phyloP scores from a whole-genome alignment of 176 grass and related monocot species.

The Saccharum officinarum region DNA sequence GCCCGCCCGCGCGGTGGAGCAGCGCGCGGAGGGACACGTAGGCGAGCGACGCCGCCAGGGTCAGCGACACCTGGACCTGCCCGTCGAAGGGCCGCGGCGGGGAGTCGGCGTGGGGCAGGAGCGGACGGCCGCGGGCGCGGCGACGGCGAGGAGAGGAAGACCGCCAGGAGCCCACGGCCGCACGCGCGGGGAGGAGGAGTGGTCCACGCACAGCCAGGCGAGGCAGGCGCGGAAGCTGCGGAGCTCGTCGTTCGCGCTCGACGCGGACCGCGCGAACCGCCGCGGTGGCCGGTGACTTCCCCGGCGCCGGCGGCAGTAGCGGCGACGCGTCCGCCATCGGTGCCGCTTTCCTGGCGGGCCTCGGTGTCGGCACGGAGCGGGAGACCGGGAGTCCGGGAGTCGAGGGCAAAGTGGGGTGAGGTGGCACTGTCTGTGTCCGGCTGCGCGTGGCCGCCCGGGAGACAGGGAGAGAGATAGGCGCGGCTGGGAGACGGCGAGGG shows the following conservation, averaged over 20 bases:
- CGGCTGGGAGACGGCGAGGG: too few species aligned
- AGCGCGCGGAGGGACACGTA: slow-evolving; percentile 46
- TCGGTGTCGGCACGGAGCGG: slow-evolving; percentile 8
- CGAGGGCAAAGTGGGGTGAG: background rate
- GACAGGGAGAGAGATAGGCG: background rate
- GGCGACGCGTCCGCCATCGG: slow-evolving; percentile 21
- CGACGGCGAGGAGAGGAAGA: slow-evolving; percentile 51
- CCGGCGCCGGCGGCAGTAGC: background rate
- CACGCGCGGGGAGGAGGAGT: slow-evolving; percentile 15
- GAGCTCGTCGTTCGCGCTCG: slow-evolving; percentile 54
- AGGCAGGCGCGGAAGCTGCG: slow-evolving; percentile 58
- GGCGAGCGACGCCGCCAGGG: slow-evolving; percentile 37
- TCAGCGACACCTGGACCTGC: slow-evolving; percentile 63
- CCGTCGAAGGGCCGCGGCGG: slow-evolving; percentile 41
- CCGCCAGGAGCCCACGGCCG: slow-evolving; percentile 39
- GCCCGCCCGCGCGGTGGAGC: slow-evolving; percentile 36
- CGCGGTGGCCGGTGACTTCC: background rate
- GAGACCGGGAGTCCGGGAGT: background rate
- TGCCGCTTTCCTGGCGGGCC: background rate
- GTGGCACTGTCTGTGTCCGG: background rate
- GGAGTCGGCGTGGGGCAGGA: background rate
- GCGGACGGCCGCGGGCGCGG: slow-evolving; percentile 6
- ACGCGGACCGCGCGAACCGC: slow-evolving; percentile 36
- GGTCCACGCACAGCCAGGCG: slow-evolving; percentile 68
- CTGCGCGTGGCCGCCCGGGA: background rate